Evolutionary conservation across 2,329 filamentous ascomycete species (phyloP).

Genomic region (Neofusicoccum parvum): DNA sequence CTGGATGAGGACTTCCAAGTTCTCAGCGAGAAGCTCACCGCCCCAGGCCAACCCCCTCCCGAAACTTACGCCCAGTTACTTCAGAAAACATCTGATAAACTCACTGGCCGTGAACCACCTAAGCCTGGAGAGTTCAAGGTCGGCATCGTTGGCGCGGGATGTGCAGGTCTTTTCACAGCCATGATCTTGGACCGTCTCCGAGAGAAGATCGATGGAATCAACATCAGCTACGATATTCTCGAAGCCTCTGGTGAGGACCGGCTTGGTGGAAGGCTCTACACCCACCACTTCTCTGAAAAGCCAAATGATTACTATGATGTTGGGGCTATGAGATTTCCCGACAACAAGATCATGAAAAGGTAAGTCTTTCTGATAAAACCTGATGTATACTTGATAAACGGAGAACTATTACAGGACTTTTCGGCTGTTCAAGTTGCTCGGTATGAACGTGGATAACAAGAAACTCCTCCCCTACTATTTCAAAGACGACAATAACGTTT

Average conservation of each 20-base stretch:
- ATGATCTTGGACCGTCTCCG: constrained; percentile 35
- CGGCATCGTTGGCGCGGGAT: constrained; percentile 42
- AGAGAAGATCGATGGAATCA: neutral
- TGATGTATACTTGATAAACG: too few relatives aligned
- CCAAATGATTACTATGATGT: constrained; percentile 46
- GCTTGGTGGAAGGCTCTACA: constrained; percentile 41
- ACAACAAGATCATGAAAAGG: constrained; percentile 34
- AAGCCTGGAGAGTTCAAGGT: neutral
- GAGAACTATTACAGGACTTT: neutral
- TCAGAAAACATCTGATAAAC: neutral
- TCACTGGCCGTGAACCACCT: neutral
- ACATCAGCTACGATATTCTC: constrained; percentile 41
- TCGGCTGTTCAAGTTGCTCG: neutral
- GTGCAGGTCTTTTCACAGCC: constrained; percentile 40
- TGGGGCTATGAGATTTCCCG: constrained; percentile 45
- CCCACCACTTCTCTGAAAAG: constrained; percentile 34
- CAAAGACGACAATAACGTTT: neutral
- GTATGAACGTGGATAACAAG: neutral
- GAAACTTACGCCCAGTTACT: neutral
- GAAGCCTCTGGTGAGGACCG: constrained; percentile 34
- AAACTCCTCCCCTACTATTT: neutral
- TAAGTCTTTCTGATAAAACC: neutral
- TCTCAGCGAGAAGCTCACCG: neutral
- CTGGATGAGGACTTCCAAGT: neutral
- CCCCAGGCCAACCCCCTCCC: neutral